These are phyloP conservation scores for Boletus pseudo-olivaceus DNA, from an alignment of 768 basidiomycete species.

Conservation along the genomic window DNA sequence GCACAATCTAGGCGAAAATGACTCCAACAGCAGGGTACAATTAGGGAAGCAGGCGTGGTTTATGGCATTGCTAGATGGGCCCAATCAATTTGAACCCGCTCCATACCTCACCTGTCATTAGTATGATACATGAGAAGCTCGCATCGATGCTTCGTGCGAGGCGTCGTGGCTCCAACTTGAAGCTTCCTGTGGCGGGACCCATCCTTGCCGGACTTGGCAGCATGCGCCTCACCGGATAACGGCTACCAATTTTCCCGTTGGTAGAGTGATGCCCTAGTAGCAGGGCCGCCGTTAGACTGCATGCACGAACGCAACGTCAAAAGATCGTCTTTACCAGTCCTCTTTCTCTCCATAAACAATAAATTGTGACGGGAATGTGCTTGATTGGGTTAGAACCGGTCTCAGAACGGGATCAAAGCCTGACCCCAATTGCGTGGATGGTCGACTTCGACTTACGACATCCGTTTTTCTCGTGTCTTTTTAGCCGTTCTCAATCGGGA, in stretches of 20 bases:
- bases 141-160: conserved; percentile 4
- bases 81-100: conserved; percentile 6
- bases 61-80: conserved; percentile 15
- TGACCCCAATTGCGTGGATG: conserved; percentile 26
- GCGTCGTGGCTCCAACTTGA: conserved; percentile 19
- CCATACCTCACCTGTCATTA: conserved; percentile 7
- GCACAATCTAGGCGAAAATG: conserved; percentile 14
- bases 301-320: no score
- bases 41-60: conserved; percentile 2
- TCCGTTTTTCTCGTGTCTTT: conserved; percentile 36
- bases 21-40: neutral
- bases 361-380: neutral
- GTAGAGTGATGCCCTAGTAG: neutral
- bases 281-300: no score
- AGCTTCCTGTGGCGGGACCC: conserved; percentile 8
- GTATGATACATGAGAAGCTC: conserved; percentile 12
- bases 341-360: no score
- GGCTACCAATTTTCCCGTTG: conserved; percentile 14
- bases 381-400: conserved; percentile 17
- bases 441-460: conserved; percentile 35
- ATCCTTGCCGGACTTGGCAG: conserved; percentile 19
- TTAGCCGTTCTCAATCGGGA: conserved; percentile 18
- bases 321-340: no score
- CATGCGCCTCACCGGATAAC: conserved; percentile 20
- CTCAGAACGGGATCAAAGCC: conserved; percentile 12